Percentiles rank a stretch among this genome's conserved stretches.
Evolutionary conservation across 1,139 yeast species (phyloP).

Genomic region (Taiozyma onychis): DNA sequence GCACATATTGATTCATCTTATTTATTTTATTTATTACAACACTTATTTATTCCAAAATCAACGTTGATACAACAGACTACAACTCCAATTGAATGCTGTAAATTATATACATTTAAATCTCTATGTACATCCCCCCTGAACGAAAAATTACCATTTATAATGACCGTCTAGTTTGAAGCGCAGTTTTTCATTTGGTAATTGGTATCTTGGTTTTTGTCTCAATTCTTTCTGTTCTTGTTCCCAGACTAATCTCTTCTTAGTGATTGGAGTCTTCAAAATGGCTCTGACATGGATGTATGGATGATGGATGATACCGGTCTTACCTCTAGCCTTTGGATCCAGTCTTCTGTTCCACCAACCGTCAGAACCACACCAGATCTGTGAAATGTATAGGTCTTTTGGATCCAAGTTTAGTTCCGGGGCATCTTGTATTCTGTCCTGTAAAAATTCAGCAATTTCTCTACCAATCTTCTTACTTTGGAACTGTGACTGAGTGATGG

Average conservation of each 20-base stretch:
- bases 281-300: constrained; percentile 79
- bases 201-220: constrained; percentile 42
- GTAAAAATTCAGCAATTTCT: constrained; percentile 71
- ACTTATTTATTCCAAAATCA: constrained; percentile 1
- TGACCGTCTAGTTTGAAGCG: constrained; percentile 42
- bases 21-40: constrained; percentile 2
- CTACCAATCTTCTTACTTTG: constrained; percentile 73
- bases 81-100: neutral
- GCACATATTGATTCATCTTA: constrained; percentile 1
- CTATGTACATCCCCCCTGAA: neutral
- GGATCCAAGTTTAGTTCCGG: constrained; percentile 51
- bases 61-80: neutral
- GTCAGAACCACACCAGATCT: constrained; percentile 91
- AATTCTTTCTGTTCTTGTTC: constrained; percentile 43
- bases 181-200: constrained; percentile 35
- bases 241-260: constrained; percentile 54
- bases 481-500: constrained; percentile 91
- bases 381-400: constrained; percentile 64
- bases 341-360: constrained; percentile 66
- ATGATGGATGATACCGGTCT: constrained; percentile 74
- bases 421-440: constrained; percentile 69
- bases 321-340: constrained; percentile 90
- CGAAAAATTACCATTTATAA: constrained; percentile 42
- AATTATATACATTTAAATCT: constrained; percentile 1
- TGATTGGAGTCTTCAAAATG: constrained; percentile 58